These are phyloP conservation scores for Phialophora verrucosa DNA, from an alignment of 2,329 filamentous ascomycete genomes.

Conservation along the genomic window DNA sequence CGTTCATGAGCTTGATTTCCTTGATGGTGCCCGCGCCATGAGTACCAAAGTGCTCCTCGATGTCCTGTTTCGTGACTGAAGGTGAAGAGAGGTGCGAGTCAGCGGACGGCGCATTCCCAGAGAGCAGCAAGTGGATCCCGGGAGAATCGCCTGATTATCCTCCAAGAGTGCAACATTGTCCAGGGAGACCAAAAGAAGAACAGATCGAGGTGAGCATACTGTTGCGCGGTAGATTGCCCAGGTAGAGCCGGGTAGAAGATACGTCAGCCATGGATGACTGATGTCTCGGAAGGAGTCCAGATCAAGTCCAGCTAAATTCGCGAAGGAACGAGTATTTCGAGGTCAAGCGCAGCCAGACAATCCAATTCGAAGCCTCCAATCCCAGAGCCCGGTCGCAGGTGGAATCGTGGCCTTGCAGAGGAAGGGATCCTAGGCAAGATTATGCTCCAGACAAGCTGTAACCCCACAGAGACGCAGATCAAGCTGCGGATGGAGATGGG, in stretches of 20 bases:
- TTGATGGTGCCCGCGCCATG: slow-evolving; percentile 97
- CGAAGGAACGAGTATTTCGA: background rate
- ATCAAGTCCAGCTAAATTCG: slow-evolving; percentile 15
- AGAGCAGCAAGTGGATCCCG: slow-evolving; percentile 25
- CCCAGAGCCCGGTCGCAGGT: background rate
- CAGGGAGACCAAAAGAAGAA: slow-evolving; percentile 32
- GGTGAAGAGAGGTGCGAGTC: slow-evolving; percentile 30
- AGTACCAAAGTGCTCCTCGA: slow-evolving; percentile 92
- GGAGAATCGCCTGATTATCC: slow-evolving; percentile 29
- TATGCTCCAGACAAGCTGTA: background rate
- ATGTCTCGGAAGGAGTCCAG: slow-evolving; percentile 12
- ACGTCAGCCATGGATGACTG: slow-evolving; percentile 73
- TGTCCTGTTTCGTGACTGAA: slow-evolving; percentile 91
- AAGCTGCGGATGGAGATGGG: background rate
- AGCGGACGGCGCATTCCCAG: slow-evolving; percentile 30
- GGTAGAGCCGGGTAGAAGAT: slow-evolving; percentile 91
- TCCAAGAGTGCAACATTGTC: slow-evolving; percentile 34
- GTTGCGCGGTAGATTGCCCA: slow-evolving; percentile 96
- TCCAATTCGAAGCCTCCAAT: slow-evolving; percentile 9
- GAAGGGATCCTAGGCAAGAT: background rate
- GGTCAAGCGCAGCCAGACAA: slow-evolving; percentile 9
- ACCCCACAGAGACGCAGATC: background rate
- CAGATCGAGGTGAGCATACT: slow-evolving; percentile 64
- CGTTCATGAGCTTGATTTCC: slow-evolving; percentile 99
- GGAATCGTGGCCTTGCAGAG: background rate